Evolutionary conservation across 805 yeast genomes (phyloP), one percentile per base, ranked within the genome.

Genomic region (Sungouiozyma intestinalis): DNA sequence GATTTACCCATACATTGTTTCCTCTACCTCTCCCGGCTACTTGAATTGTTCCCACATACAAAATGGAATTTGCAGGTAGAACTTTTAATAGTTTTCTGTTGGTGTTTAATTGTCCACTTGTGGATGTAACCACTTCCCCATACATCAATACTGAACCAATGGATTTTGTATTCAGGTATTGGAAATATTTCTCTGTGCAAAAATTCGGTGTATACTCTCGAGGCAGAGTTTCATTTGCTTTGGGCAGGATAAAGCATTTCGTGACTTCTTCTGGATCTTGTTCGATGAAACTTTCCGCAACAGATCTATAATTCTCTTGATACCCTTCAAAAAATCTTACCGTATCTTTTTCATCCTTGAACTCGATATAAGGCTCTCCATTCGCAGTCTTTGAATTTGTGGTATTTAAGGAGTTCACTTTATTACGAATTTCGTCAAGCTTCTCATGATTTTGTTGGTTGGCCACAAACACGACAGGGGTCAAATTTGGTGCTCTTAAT

Each of bases 11-110:
- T 2, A 78, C 79, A 50, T 92, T 92, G 1, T 92, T 94, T 14
- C 97, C 94, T 43, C 99, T 75, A 2, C 99, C 99, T 39, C 90
- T 71, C 1, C 98, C 99, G 0, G 86, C 74, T 1, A 85, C 80
- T 60, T 92, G 99, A 3, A 82, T 75, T 1, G 88, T 79, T 0
- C 94, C 96, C 3, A 79, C 71, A 42, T 55, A 60, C 6, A 61
- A 45, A 35, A 50, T 42, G 0, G 62, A 45, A 33, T 49, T 55
- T 16, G 52, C 46, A 7, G 65, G 65, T 9, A 80, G 60, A 1
- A 77, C 67, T 6, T 69, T 63, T 42, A 90, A 60, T 32, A 85
- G 55, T 11, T 67, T 55, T 38, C 76, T 71, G 60, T 92, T 92
- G 35, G 73, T 69, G 55, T 90, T 95, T 50, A 92, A 66, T 55